Conservation (phyloP, 805 yeast species). For the Candida saitoana region DNA sequence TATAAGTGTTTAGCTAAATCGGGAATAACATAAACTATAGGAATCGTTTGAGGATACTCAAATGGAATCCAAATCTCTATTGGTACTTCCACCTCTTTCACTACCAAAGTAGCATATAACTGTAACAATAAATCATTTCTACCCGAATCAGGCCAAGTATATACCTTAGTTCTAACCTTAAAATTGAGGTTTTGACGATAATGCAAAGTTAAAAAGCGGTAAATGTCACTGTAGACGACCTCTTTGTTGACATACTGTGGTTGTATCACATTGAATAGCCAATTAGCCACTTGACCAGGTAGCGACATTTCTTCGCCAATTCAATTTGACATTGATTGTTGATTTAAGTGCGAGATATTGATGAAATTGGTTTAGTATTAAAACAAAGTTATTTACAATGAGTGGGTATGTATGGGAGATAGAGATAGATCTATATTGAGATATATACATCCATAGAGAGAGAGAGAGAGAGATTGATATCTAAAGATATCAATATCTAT, state of each 20-base stretch:
- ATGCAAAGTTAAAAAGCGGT: conserved; percentile 47
- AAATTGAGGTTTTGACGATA: conserved; percentile 38
- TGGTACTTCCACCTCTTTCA: conserved; percentile 34
- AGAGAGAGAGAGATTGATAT: not conserved
- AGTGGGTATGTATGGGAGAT: conserved; percentile 17
- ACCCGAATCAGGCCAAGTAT: conserved; percentile 53
- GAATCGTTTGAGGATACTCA: conserved; percentile 62
- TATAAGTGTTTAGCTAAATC: conserved; percentile 37
- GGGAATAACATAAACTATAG: conserved; percentile 61
- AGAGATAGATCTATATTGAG: not conserved
- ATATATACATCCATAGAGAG: not conserved
- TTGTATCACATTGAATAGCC: conserved; percentile 39
- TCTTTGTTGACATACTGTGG: conserved; percentile 59
- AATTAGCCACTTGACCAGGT: conserved; percentile 31
- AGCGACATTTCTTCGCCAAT: conserved; percentile 8
- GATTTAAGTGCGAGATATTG: conserved; percentile 11
- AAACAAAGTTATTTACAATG: conserved; percentile 11
- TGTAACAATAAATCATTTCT: conserved; percentile 55
- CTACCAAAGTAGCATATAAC: conserved; percentile 54
- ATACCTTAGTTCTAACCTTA: conserved; percentile 62
- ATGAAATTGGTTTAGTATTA: too few relatives aligned
- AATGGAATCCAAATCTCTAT: conserved; percentile 75
- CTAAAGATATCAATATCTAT: not conserved
- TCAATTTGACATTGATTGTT: not conserved
- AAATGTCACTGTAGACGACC: conserved; percentile 58